Base-by-base conservation (phyloP, 208 protist genomes). In the Wallacemonas sp. region DNA sequence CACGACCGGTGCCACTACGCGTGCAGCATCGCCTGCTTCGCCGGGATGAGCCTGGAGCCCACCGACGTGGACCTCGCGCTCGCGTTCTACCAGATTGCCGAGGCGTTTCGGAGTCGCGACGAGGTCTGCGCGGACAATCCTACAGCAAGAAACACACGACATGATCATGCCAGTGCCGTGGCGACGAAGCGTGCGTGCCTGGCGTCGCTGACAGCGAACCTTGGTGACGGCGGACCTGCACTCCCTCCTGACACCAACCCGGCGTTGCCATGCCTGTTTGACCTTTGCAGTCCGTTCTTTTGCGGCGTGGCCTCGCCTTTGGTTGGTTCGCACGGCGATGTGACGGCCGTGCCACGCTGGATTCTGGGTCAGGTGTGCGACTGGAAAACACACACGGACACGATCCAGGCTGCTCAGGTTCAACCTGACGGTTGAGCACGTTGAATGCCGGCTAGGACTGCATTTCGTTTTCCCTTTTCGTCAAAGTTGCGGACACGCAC, bases 1-100 rank as follows among this genome's bases (percentile, higher is more conserved):
- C 21, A 3, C 16, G 47, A 55, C 9, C 47, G 17, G 47, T 32
- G 47, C 6, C 3, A 26, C 8, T 55, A 55, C 26, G 47, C 23
- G 8, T 21, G 24, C 47, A 55, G 26, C 47, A 55, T 55, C 24
- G 47, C 47, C 11, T 55, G 47, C 47, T 32, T 55, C 47, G 47
- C 26, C 47, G 47, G 21, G 19, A 11, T 55, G 47, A n/a, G 5
- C 47, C 2, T 55, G 47, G 47, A 55, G 17, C 3, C 24, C 3
- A 24, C 30, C 26, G 47, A 55, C 26, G 23, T 26, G 21, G 16
- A 24, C 11, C 26, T 26, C 6, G 47, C 47, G 0, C 26, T 55
- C 4, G 0, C 0, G 6, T 55, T 55, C 26, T 55, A 55, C 47
- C 9, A 24, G 47, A 8, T 32, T 9, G 47, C 26, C 16, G 6